These are phyloP conservation scores for Barnettozyma siamensis DNA, from an alignment of 805 yeast genomes.

Conservation along the genomic window DNA sequence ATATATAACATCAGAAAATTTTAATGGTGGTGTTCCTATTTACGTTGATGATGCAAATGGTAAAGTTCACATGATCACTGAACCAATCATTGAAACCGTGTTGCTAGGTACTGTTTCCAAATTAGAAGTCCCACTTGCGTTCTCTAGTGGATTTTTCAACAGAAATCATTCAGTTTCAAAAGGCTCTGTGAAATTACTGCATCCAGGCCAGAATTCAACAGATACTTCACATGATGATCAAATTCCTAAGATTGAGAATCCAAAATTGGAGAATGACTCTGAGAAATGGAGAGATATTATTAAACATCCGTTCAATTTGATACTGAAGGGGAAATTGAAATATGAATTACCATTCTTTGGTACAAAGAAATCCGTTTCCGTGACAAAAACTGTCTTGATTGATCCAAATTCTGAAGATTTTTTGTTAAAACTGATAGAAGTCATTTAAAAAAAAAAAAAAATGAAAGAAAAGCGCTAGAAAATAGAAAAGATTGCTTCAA, in stretches of 20 bases:
- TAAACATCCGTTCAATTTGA: constrained; percentile 78
- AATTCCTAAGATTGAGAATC: constrained; percentile 9
- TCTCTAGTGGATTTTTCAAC: constrained; percentile 73
- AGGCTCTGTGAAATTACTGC: constrained; percentile 64
- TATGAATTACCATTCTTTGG: constrained; percentile 66
- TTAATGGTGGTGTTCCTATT: neutral
- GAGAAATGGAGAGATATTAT: constrained; percentile 71
- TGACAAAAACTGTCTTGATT: constrained; percentile 51
- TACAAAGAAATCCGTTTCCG: constrained; percentile 50
- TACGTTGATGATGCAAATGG: constrained; percentile 8
- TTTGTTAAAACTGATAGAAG: too few relatives aligned
- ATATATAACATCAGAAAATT: constrained; percentile 26
- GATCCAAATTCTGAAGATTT: constrained; percentile 38
- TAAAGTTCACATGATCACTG: constrained; percentile 2
- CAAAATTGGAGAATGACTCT: constrained; percentile 27
- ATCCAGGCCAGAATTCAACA: constrained; percentile 54
- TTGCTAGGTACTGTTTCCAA: constrained; percentile 62
- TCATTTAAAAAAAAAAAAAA: too few relatives aligned
- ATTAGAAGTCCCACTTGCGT: constrained; percentile 68
- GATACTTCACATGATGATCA: constrained; percentile 16
- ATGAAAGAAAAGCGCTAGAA: too few relatives aligned
- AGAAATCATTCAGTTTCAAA: constrained; percentile 51
- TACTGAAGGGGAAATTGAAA: constrained; percentile 73
- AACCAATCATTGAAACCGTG: constrained; percentile 45
- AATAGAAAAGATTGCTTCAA: too few relatives aligned